Base-by-base conservation (phyloP, 257 asterid species). In the Penstemon barbatus region DNA sequence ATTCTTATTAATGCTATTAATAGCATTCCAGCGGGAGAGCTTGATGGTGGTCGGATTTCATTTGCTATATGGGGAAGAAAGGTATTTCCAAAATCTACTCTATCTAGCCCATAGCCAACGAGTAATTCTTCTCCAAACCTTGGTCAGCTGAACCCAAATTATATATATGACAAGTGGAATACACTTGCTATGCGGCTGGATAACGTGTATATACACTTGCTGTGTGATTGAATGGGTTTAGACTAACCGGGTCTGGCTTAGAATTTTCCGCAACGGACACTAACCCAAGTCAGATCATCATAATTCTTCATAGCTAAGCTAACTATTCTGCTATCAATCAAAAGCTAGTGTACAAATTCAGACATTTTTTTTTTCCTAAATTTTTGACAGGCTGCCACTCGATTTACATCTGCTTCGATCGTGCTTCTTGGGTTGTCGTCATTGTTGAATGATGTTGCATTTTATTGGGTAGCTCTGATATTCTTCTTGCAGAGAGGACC, bases 401-500 rank as follows among this genome's bases (percentile, higher is more conserved):
- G 98, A 45, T 53, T 93, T 19, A 85, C 91, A 40, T 80, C 82
- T 4, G 86, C 81, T 6, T 85, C 96, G 44, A 87, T 93, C 44
- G 90, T 61, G 57, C 94, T 93, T 62, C 96, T 93, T 68, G 99
- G 96, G 50, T 76, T 87, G 79, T 70, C 85, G 6, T 82, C 99
- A 4, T 84, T 93, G 74, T 81, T 91, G 50, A 93, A 63, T 39
- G 96, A 93, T 37, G 96, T 93, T 53, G 93, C 97, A 5, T 94
- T 94, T 74, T 94, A 90, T 57, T 94, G 99, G 99, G 95, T 82
- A 11, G 96, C 81, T 15, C 75, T 94, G 70, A 83, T 94, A 90
- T 94, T 88, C 89, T 85, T 94, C 81, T 72, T 94, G 78, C 99
- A 94, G 79, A 80, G 99, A 79, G 99, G 99, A 41, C 99, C 99